A percentile compares a stretch with the other conserved stretches of the same genome.
Evolutionary conservation across 164 flowering plant species (phyloP).

Genomic region (Vitis amurensis): DNA sequence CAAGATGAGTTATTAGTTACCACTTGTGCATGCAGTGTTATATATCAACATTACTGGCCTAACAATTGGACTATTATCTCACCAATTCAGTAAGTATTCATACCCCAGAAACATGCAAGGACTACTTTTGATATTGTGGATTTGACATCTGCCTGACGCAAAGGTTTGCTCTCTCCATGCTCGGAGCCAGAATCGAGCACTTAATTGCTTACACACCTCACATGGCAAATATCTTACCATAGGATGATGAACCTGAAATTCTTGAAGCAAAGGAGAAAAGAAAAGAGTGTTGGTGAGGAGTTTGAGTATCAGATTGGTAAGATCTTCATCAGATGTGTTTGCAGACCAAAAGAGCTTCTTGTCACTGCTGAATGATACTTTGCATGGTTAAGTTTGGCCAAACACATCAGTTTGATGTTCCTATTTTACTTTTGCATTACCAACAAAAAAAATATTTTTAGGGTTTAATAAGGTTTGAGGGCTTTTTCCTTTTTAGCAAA

Average conservation of each 20-base stretch:
- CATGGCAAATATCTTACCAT: slow-evolving; percentile 21
- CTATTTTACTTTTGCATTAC: neutral
- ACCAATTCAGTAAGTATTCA: neutral
- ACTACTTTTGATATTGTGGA: neutral
- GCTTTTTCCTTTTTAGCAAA: neutral
- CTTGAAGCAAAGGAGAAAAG: too few relatives aligned
- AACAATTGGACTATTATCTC: neutral
- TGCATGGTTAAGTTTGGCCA: too few relatives aligned
- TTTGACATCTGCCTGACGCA: slow-evolving; percentile 23
- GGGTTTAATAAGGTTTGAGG: too few relatives aligned
- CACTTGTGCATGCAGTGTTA: too few relatives aligned
- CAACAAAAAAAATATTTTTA: too few relatives aligned
- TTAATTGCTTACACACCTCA: slow-evolving; percentile 20
- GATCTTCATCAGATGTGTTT: neutral
- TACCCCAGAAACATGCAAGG: neutral
- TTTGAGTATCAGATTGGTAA: too few relatives aligned
- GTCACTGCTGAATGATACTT: too few relatives aligned
- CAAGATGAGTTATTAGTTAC: neutral
- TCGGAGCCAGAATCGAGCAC: slow-evolving; percentile 23
- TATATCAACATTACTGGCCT: neutral
- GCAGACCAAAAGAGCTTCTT: neutral
- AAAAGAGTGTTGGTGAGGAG: too few relatives aligned
- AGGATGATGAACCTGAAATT: neutral
- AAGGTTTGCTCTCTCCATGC: slow-evolving; percentile 16
- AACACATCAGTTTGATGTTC: neutral